A percentile compares a stretch with the other conserved stretches of the same genome.
Conservation (phyloP, 768 basidiomycete genomes). For the Rhizopogon vesiculosus region DNA sequence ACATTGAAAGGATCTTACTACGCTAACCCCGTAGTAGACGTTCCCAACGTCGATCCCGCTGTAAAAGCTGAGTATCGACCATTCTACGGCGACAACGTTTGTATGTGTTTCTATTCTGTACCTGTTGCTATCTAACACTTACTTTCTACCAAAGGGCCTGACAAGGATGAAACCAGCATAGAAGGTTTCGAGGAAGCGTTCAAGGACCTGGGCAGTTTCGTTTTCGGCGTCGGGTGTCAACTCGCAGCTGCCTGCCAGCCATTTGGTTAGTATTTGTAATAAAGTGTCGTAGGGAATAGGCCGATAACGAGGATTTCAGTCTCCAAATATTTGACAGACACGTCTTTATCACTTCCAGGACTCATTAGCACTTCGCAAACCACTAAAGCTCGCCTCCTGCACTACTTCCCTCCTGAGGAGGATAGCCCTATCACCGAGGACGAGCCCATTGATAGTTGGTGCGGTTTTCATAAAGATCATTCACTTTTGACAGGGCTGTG, state of each 20-base stretch:
- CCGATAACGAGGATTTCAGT: constrained; percentile 33
- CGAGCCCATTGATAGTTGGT: constrained; percentile 81
- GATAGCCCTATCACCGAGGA: constrained; percentile 39
- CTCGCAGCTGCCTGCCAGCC: constrained; percentile 87
- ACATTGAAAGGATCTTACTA: constrained; percentile 92
- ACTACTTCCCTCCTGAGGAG: constrained; percentile 81
- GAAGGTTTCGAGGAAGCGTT: constrained; percentile 85
- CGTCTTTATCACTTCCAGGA: constrained; percentile 58
- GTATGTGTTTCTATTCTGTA: constrained; percentile 35
- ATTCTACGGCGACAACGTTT: constrained; percentile 88
- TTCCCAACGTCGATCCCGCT: constrained; percentile 52
- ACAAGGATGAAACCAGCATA: constrained; percentile 48
- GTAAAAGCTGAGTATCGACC: constrained; percentile 63
- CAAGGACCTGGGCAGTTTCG: constrained; percentile 78
- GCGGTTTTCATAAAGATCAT: constrained; percentile 94
- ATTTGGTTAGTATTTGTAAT: constrained; percentile 56
- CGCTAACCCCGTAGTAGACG: constrained; percentile 70
- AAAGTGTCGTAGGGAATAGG: neutral
- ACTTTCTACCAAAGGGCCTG: constrained; percentile 49
- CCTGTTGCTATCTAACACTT: neutral
- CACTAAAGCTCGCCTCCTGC: constrained; percentile 90
- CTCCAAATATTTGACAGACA: constrained; percentile 58
- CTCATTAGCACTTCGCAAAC: constrained; percentile 77
- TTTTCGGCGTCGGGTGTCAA: constrained; percentile 79
- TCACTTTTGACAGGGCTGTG: constrained; percentile 89